Percentiles rank a stretch among this genome's conserved stretches.
Conservation (phyloP, 2,329 filamentous ascomycete species). For the Aspergillus brasiliensis region DNA sequence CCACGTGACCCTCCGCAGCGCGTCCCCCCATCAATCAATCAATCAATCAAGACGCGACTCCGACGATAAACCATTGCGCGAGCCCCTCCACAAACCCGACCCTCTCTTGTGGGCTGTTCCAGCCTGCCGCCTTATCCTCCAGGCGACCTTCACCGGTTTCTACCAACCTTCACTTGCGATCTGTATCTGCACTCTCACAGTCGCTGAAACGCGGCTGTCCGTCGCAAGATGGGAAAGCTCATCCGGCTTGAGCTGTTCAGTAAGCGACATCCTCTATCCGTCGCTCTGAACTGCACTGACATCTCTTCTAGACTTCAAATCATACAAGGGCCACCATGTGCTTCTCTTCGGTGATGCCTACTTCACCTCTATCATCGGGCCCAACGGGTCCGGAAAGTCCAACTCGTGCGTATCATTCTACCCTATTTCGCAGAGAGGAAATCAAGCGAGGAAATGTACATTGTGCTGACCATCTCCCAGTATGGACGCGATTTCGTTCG, state of each 20-base stretch:
- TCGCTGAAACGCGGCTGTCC: conserved; percentile 29
- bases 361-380: conserved; percentile 98
- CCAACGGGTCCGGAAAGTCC: conserved; percentile 99
- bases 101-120: conserved; percentile 10
- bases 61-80: conserved; percentile 19
- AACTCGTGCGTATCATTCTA: conserved; percentile 70
- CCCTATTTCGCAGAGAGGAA: neutral
- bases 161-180: neutral
- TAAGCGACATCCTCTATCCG: conserved; percentile 48
- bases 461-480: conserved; percentile 50
- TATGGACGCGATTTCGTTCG: conserved; percentile 99
- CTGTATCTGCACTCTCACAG: conserved; percentile 18
- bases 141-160: neutral
- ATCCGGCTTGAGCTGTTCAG: conserved; percentile 92
- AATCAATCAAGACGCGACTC: conserved; percentile 18
- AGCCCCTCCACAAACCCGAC: conserved; percentile 22
- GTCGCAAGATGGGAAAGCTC: conserved; percentile 84
- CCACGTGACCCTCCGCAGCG: conserved; percentile 32
- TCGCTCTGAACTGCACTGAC: conserved; percentile 18
- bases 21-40: conserved; percentile 21
- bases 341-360: conserved; percentile 96
- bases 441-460: neutral
- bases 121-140: neutral
- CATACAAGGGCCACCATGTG: conserved; percentile 94
- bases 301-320: conserved; percentile 82